Evolutionary conservation across 2,329 filamentous ascomycete species (phyloP), one percentile per base, ranked within the genome.

Genomic region (Colletotrichum sp.): DNA sequence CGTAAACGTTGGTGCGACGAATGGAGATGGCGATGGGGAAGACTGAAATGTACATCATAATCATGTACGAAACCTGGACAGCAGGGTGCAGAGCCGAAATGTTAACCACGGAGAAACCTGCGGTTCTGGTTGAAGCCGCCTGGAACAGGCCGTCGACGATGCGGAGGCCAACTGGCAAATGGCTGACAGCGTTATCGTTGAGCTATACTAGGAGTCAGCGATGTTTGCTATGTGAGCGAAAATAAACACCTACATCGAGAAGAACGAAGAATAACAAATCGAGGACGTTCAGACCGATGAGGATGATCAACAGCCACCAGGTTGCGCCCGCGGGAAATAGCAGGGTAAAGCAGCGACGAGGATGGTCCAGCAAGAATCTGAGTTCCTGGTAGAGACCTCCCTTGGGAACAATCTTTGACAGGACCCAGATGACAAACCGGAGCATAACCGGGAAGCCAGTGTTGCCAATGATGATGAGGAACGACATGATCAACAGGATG

Each of bases 1-100:
- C 96, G 85, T 98, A 98, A 4, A 98, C 96, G 81, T 98, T 98
- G 72, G 96, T 98, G 76, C 94, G 90, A 67, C 96, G 95, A 78
- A 98, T 94, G 8, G 94, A 97, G 79, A 98, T 98, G 81, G 97
- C 96, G 78, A 98, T 98, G 7, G 96, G 96, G 78, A 98, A 98
- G 73, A 98, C 94, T 72, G 96, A 98, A 75, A 98, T 98, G 83
- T 98, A 98, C 97, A 98, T 98, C 97, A 98, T 98, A 83, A 98
- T 93, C 83, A 98, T 87, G 85, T 98, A 98, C 29, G 95, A 95
- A 16, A 97, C 95, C 79, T 98, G 96, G 72, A 98, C 95, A 5
- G 94, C 97, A 2, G 97, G 96, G 77, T 98, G 96, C 3, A 99
- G 87, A 0, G 90, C 85, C 3, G 93, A 87, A 51, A 98, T 85